Percentiles rank a stretch among this genome's conserved stretches.
phyloP scores from a whole-genome alignment of 257 asterid genomes.

The Gardenia jasminoides region DNA sequence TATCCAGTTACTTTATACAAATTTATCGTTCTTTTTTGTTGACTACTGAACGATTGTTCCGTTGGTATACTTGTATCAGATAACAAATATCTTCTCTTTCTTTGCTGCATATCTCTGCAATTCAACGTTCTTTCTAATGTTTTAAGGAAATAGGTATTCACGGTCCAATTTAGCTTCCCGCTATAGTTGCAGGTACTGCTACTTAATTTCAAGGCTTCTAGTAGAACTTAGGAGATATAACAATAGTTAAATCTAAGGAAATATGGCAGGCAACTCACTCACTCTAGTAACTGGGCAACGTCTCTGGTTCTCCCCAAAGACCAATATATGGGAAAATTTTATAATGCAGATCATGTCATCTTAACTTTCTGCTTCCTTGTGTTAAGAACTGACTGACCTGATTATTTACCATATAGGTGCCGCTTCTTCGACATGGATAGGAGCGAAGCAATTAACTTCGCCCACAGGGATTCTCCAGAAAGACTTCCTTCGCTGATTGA shows the following conservation, averaged over 20 bases:
- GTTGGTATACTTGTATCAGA: background rate
- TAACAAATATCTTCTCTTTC: too few relatives aligned
- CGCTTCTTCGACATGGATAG: conserved; percentile 33
- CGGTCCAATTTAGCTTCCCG: background rate
- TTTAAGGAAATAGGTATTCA: too few relatives aligned
- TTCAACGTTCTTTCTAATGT: background rate
- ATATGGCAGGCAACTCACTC: background rate
- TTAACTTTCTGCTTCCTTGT: background rate
- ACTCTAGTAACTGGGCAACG: background rate
- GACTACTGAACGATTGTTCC: background rate
- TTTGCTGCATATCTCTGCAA: background rate
- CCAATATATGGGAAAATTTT: too few relatives aligned
- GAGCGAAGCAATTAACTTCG: conserved; percentile 9
- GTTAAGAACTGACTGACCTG: background rate
- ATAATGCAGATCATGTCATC: too few relatives aligned
- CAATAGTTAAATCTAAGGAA: background rate
- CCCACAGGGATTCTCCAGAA: conserved; percentile 19
- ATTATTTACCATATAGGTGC: conserved; percentile 13
- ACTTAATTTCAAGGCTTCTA: background rate
- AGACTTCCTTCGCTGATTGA: conserved; percentile 50
- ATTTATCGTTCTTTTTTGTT: background rate
- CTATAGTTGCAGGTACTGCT: background rate
- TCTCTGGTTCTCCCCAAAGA: background rate
- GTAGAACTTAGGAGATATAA: background rate
- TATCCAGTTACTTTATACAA: too few relatives aligned